Conservation (phyloP, 495 filamentous ascomycete species). For the Aeminium ludgeri region DNA sequence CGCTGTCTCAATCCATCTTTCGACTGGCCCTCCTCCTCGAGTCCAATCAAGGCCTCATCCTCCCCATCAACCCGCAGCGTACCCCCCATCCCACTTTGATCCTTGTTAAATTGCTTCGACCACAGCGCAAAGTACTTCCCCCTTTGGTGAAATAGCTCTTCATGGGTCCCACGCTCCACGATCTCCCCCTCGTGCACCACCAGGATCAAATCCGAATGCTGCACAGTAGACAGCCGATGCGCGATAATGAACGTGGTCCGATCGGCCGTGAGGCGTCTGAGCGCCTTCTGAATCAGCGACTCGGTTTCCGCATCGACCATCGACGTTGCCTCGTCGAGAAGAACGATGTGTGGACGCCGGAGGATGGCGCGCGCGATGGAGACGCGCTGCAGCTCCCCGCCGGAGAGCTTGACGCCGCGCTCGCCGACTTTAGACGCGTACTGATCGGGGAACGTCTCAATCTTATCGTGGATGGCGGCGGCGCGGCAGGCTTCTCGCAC, state of each 20-base stretch:
- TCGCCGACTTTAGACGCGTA: constrained; percentile 48
- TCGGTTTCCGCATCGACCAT: constrained; percentile 46
- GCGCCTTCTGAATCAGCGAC: constrained; percentile 50
- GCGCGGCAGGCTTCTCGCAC: constrained; percentile 54
- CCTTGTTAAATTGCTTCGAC: constrained; percentile 15
- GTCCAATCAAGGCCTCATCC: constrained; percentile 1
- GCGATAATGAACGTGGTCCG: constrained; percentile 27
- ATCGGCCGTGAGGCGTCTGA: constrained; percentile 24
- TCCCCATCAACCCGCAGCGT: constrained; percentile 1
- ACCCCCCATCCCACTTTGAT: constrained; percentile 5
- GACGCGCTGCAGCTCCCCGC: constrained; percentile 60
- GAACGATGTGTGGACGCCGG: constrained; percentile 32
- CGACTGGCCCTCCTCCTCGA: background rate
- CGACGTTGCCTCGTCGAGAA: constrained; percentile 40
- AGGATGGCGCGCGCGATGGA: constrained; percentile 50
- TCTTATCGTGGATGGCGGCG: constrained; percentile 30
- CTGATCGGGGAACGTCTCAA: constrained; percentile 33
- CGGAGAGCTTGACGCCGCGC: constrained; percentile 50
- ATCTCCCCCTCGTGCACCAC: constrained; percentile 49
- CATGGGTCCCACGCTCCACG: constrained; percentile 47
- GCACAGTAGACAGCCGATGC: constrained; percentile 53
- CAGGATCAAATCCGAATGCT: constrained; percentile 51
- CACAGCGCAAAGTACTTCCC: constrained; percentile 15
- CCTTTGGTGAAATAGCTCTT: constrained; percentile 30
- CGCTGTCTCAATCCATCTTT: too few relatives aligned